Evolutionary conservation across 2,329 filamentous ascomycete genomes (phyloP), one percentile per base, ranked within the genome.

Genomic region (Colletotrichum higginsianum): DNA sequence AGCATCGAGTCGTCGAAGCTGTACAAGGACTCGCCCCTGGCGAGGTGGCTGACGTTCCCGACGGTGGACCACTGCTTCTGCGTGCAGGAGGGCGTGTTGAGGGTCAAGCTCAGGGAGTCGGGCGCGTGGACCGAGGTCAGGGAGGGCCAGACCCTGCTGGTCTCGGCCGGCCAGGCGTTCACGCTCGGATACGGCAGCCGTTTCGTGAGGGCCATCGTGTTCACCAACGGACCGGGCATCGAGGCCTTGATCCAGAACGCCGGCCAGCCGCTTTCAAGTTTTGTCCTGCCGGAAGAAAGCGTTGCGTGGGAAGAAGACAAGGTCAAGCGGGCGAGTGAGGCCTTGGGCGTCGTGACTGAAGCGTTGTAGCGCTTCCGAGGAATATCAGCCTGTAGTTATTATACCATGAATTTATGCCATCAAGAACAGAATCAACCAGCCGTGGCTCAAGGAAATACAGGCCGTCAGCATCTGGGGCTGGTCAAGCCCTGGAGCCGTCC

Each of bases 51-150:
- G 40, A 81, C 79, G 0, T 90, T 89, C 72, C 64, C 77, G 0
- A 77, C 77, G 0, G 85, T 86, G 1, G 87, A 89, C 73, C 88
- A 90, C 76, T 88, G 86, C 63, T 80, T 90, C 57, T 83, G 80
- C 65, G 81, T 88, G 0, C 78, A 82, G 52, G 86, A 88, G 69
- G 87, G 87, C 0, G 73, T 80, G 0, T 74, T 88, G 5, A 79
- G 77, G 18, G 81, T 89, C 5, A 78, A 76, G 46, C 66, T 88
- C 67, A 82, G 76, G 1, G 67, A 70, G 49, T 76, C 77, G 6
- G 69, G 74, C 52, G 23, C 66, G 5, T 80, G 82, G 71, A 77
- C 75, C 1, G 74, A 78, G 5, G 80, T 86, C 49, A 77, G 81
- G 2, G 84, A 85, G 58, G 86, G 86, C 0, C 84, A 89, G 74